Evolutionary conservation across 495 filamentous ascomycete species (phyloP).

Genomic region (Aspergillus mulundensis): DNA sequence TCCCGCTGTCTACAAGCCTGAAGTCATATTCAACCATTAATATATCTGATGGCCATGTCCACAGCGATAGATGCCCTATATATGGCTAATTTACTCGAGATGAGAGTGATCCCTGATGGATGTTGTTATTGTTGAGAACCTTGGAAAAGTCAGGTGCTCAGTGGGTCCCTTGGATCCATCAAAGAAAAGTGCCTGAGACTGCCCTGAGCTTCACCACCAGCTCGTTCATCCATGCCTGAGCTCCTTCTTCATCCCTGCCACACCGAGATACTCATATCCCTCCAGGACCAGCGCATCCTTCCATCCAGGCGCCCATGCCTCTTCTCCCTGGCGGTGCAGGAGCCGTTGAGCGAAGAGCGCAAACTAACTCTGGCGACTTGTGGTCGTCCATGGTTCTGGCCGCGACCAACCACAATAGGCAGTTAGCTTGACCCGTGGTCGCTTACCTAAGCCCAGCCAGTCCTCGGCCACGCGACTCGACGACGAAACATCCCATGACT

Average conservation of each 20-base stretch:
- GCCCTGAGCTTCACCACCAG: not conserved
- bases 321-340: not conserved
- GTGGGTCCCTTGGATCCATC: not conserved
- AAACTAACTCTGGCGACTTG: not conserved
- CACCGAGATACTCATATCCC: not conserved
- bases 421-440: not conserved
- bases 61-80: not conserved
- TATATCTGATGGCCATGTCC: not conserved
- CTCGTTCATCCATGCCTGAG: not conserved
- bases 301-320: not conserved
- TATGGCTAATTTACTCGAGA: not conserved
- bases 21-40: not conserved
- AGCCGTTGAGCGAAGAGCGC: not conserved
- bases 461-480: not conserved
- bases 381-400: not conserved
- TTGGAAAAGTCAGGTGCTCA: constrained; percentile 1
- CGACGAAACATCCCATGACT: constrained; percentile 1
- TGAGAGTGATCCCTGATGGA: no score
- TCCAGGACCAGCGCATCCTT: not conserved
- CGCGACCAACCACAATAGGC: not conserved
- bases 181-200: not conserved
- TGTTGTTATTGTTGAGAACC: not conserved
- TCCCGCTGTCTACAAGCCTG: not conserved
- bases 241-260: not conserved
- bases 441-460: not conserved